These are phyloP conservation scores for Alternaria arbusti DNA, from an alignment of 2,329 filamentous ascomycete species.

Conservation along the genomic window DNA sequence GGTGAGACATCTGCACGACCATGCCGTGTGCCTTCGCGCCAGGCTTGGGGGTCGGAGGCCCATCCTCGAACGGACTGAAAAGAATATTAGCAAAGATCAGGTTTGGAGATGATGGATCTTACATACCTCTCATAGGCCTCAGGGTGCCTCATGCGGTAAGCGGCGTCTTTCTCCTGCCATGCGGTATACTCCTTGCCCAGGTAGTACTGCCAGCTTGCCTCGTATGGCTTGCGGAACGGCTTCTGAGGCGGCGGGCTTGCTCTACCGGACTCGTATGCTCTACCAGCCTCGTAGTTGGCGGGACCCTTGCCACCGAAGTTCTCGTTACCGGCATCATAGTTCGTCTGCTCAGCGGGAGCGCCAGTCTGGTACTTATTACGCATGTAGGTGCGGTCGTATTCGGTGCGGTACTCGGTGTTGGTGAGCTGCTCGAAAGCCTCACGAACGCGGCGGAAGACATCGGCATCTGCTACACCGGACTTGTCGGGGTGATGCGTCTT, in stretches of 20 bases:
- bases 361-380: not conserved
- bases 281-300: not conserved
- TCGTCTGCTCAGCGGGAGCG: not conserved
- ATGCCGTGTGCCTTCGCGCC: constrained; percentile 10
- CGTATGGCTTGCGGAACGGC: constrained; percentile 2
- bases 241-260: constrained; percentile 11
- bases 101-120: not conserved
- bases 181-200: constrained; percentile 2
- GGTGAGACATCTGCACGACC: constrained; percentile 16
- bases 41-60: not conserved
- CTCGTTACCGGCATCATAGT: not conserved
- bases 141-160: constrained; percentile 7
- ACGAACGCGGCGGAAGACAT: constrained; percentile 14
- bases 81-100: not conserved
- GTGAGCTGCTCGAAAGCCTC: constrained; percentile 23
- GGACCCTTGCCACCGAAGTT: not conserved
- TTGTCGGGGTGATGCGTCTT: constrained; percentile 97
- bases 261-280: not conserved
- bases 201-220: constrained; percentile 6
- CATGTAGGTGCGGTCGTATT: constrained; percentile 16
- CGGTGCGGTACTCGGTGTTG: constrained; percentile 2
- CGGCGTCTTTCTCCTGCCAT: constrained; percentile 4
- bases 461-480: constrained; percentile 65
- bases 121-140: constrained; percentile 6
- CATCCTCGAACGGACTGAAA: not conserved